Conservation (phyloP, 371 early-diverging fungal genomes). For the Basidiobolus meristosporus region DNA sequence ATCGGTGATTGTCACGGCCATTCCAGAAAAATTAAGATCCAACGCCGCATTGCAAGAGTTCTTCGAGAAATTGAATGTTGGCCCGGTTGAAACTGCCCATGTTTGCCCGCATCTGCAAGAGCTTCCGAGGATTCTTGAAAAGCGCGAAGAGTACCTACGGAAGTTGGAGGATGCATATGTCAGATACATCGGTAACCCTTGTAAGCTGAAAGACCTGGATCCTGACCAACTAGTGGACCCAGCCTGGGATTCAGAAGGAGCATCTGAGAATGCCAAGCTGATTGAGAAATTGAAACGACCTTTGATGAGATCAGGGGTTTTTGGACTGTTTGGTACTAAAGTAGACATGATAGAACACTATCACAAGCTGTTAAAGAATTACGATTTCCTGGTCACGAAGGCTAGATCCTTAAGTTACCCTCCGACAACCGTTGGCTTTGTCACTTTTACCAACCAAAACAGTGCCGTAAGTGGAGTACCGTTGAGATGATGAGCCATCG, state of each 20-base stretch:
- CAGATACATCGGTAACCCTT: constrained; percentile 6
- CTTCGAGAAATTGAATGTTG: constrained; percentile 29
- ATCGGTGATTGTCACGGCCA: constrained; percentile 34
- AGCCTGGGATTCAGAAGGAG: too few species aligned
- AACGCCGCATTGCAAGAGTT: constrained; percentile 30
- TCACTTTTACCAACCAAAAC: constrained; percentile 27
- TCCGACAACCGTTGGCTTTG: constrained; percentile 32
- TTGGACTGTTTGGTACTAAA: constrained; percentile 15
- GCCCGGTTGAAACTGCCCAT: constrained; percentile 33
- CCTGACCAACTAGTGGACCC: too few species aligned
- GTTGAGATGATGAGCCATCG: too few species aligned
- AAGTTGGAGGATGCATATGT: constrained; percentile 18
- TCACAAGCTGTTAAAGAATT: constrained; percentile 10
- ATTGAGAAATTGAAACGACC: constrained; percentile 4
- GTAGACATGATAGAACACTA: constrained; percentile 14
- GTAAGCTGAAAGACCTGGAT: too few species aligned
- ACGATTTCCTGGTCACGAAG: constrained; percentile 13
- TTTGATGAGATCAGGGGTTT: constrained; percentile 10
- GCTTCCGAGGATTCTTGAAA: constrained; percentile 17
- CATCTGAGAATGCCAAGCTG: too few species aligned
- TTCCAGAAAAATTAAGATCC: constrained; percentile 25
- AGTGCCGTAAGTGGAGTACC: constrained; percentile 25
- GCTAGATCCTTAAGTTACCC: constrained; percentile 6
- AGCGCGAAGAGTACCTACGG: constrained; percentile 16
- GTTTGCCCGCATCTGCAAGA: constrained; percentile 28